These are phyloP conservation scores for Paraphaeosphaeria sporulosa DNA, from an alignment of 2,329 filamentous ascomycete genomes.

Conservation along the genomic window DNA sequence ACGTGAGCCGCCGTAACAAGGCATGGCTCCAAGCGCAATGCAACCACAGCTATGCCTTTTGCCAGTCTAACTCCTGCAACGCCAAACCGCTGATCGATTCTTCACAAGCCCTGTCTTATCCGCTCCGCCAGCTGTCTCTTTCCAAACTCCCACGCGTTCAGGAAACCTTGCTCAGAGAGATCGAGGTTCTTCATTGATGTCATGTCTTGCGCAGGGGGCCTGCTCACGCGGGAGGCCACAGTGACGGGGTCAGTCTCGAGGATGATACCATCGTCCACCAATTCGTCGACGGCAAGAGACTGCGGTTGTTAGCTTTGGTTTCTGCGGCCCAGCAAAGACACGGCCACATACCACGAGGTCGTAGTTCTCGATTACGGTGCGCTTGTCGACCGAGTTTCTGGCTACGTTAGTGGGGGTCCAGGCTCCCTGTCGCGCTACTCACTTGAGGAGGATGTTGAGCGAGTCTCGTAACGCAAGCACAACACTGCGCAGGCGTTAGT, in stretches of 20 bases:
- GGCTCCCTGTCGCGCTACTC: slow-evolving; percentile 42
- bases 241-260: slow-evolving; percentile 96
- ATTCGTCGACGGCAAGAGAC: slow-evolving; percentile 89
- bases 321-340: neutral
- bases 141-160: slow-evolving; percentile 93
- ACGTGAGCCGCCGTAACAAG: slow-evolving; percentile 15
- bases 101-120: slow-evolving; percentile 74
- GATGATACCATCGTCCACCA: slow-evolving; percentile 76
- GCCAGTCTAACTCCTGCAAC: slow-evolving; percentile 40
- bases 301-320: slow-evolving; percentile 75
- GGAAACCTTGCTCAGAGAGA: slow-evolving; percentile 91
- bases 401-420: slow-evolving; percentile 14
- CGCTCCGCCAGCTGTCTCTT: slow-evolving; percentile 91
- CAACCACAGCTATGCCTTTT: slow-evolving; percentile 28
- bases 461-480: slow-evolving; percentile 90
- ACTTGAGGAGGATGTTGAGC: slow-evolving; percentile 92
- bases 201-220: slow-evolving; percentile 88
- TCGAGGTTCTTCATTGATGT: slow-evolving; percentile 91
- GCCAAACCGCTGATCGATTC: slow-evolving; percentile 30
- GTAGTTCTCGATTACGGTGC: slow-evolving; percentile 98
- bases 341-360: slow-evolving; percentile 72
- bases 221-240: slow-evolving; percentile 89
- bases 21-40: slow-evolving; percentile 13
- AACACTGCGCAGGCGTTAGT: slow-evolving; percentile 62
- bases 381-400: slow-evolving; percentile 95